Percentiles rank a stretch among this genome's conserved stretches.
Conservation (phyloP, 148 eudicot species). For the Hydrangea macrophylla region DNA sequence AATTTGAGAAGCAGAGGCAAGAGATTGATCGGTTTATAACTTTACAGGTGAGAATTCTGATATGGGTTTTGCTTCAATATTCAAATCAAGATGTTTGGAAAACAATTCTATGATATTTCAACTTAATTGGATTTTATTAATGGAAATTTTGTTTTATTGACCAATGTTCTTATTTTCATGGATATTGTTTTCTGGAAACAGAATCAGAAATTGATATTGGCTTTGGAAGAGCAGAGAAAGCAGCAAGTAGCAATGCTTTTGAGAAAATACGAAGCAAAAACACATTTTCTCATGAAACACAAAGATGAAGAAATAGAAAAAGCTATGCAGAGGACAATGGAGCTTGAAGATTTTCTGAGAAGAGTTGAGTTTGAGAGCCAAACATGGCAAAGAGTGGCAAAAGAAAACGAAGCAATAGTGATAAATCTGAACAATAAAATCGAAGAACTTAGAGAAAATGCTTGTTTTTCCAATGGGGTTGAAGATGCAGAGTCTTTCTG, state of each 20-base stretch:
- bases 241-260: conserved; percentile 41
- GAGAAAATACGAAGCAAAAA: conserved; percentile 39
- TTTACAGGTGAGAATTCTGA: conserved; percentile 45
- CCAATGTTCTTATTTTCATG: not conserved
- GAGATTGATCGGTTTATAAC: conserved; percentile 52
- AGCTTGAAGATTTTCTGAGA: conserved; percentile 45
- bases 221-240: conserved; percentile 58
- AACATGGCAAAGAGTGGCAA: conserved; percentile 61
- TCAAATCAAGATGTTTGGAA: no score
- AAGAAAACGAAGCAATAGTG: conserved; percentile 57
- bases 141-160: not conserved
- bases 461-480: conserved; percentile 19
- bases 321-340: conserved; percentile 38
- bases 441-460: conserved; percentile 44
- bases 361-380: conserved; percentile 50
- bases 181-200: conserved; percentile 21
- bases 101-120: not conserved
- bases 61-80: not conserved
- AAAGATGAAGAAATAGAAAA: conserved; percentile 61
- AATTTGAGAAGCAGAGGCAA: conserved; percentile 43
- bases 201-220: conserved; percentile 64
- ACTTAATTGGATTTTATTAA: not conserved
- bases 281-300: conserved; percentile 28
- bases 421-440: conserved; percentile 38
- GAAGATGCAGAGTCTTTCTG: conserved; percentile 77